Conservation (phyloP, 352 stramenopile genomes). For the Globisporangium heterothallicum region DNA sequence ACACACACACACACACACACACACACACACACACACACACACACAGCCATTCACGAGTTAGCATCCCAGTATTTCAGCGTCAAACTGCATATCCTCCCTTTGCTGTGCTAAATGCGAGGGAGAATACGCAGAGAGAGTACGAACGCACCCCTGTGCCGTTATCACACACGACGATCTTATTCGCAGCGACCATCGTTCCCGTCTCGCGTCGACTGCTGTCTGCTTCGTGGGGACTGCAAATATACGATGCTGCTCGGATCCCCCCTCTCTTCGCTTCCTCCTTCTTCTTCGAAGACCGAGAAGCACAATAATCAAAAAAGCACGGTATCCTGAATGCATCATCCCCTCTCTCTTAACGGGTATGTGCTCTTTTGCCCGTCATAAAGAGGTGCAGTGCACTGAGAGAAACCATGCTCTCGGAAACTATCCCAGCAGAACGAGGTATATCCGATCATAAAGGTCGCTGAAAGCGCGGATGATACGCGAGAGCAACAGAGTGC, state of each 20-base stretch:
- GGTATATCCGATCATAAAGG: no score
- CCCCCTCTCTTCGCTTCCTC: background rate
- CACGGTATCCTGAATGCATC: slow-evolving; percentile 1
- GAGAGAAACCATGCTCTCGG: no score
- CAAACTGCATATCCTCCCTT: no score
- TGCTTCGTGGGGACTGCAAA: background rate
- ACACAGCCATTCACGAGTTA: no score
- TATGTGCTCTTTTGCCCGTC: no score
- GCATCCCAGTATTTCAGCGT: no score
- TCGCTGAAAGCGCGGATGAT: no score
- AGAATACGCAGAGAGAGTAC: background rate
- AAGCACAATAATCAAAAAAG: slow-evolving; percentile 8
- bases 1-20: no score
- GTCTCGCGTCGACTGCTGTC: background rate
- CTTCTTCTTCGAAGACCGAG: slow-evolving; percentile 8
- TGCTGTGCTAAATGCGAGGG: background rate
- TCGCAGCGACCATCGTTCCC: slow-evolving; percentile 67
- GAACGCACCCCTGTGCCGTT: slow-evolving; percentile 79
- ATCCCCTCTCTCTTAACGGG: background rate
- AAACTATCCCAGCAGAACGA: no score
- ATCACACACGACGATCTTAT: slow-evolving; percentile 87
- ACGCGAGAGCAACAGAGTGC: no score
- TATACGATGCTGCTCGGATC: background rate
- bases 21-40: no score
- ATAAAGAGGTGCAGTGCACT: no score